phyloP scores from a whole-genome alignment of 1,284 basidiomycete species.

The Moesziomyces parantarcticus region DNA sequence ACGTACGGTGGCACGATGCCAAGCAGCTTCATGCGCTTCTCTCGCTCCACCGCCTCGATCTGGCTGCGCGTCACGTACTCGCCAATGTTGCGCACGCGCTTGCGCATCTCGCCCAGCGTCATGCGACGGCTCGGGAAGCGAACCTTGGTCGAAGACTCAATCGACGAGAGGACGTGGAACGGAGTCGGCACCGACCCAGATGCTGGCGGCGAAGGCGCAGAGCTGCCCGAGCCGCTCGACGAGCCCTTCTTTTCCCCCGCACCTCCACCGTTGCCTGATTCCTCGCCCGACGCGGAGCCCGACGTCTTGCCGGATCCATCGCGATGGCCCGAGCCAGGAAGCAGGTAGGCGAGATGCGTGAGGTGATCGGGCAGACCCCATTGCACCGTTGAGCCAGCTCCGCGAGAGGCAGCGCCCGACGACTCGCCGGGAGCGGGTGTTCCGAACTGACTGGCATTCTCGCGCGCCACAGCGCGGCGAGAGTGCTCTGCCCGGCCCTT shows the following conservation, averaged over 20 bases:
- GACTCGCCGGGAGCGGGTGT: slow-evolving; percentile 51
- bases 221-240: slow-evolving; percentile 26
- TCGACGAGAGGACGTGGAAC: slow-evolving; percentile 49
- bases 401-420: slow-evolving; percentile 9
- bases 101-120: slow-evolving; percentile 96
- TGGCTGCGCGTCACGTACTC: slow-evolving; percentile 78
- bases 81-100: slow-evolving; percentile 87
- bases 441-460: slow-evolving; percentile 46
- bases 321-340: slow-evolving; percentile 75
- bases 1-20: slow-evolving; percentile 71
- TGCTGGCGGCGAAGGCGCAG: slow-evolving; percentile 22
- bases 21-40: slow-evolving; percentile 68
- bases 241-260: slow-evolving; percentile 20
- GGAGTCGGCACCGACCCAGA: slow-evolving; percentile 76
- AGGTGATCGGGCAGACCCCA: slow-evolving; percentile 96
- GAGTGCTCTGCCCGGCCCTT: slow-evolving; percentile 45
- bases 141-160: slow-evolving; percentile 89
- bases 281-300: slow-evolving; percentile 10
- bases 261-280: slow-evolving; percentile 6
- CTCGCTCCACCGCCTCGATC: slow-evolving; percentile 68
- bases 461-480: slow-evolving; percentile 34
- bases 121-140: slow-evolving; percentile 93
- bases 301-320: slow-evolving; percentile 69
- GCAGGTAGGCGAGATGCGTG: slow-evolving; percentile 82
- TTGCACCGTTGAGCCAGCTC: slow-evolving; percentile 76